Percentiles rank a stretch among this genome's conserved stretches.
phyloP scores from a whole-genome alignment of 2,329 filamentous ascomycete species.

The Harringtonia aguacate region DNA sequence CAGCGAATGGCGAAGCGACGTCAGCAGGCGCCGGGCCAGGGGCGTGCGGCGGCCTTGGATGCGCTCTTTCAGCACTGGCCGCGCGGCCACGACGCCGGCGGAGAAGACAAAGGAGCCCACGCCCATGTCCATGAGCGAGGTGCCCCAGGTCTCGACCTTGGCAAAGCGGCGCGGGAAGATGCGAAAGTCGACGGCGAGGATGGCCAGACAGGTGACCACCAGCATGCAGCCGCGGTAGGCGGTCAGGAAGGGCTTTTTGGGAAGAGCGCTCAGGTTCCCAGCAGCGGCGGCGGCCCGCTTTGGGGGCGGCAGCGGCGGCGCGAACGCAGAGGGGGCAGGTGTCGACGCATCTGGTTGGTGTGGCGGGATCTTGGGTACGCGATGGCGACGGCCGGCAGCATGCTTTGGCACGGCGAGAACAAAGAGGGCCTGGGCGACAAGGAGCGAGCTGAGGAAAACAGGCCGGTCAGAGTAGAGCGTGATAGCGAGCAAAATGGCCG shows the following conservation, averaged over 20 bases:
- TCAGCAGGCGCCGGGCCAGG: conserved; percentile 47
- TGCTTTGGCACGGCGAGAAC: conserved; percentile 43
- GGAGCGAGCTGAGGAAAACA: conserved; percentile 61
- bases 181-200: conserved; percentile 92
- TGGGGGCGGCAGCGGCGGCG: no score
- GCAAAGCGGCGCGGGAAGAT: conserved; percentile 91
- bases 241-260: conserved; percentile 85
- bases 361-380: conserved; percentile 23
- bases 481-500: conserved; percentile 69
- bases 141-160: conserved; percentile 99
- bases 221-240: conserved; percentile 88
- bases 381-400: conserved; percentile 23
- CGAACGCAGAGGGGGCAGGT: no score
- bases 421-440: conserved; percentile 60
- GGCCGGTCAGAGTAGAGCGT: conserved; percentile 75
- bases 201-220: conserved; percentile 77
- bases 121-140: conserved; percentile 96
- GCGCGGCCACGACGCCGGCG: conserved; percentile 79
- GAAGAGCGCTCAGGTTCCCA: conserved; percentile 32
- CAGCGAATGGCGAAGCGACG: conserved; percentile 67
- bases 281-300: neutral
- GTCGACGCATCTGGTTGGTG: conserved; percentile 22
- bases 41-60: conserved; percentile 35
- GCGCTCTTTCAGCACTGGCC: conserved; percentile 63
- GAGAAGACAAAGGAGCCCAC: conserved; percentile 98